Conservation (phyloP, 345 rosid species). For the Chamaenerion angustifolium region DNA sequence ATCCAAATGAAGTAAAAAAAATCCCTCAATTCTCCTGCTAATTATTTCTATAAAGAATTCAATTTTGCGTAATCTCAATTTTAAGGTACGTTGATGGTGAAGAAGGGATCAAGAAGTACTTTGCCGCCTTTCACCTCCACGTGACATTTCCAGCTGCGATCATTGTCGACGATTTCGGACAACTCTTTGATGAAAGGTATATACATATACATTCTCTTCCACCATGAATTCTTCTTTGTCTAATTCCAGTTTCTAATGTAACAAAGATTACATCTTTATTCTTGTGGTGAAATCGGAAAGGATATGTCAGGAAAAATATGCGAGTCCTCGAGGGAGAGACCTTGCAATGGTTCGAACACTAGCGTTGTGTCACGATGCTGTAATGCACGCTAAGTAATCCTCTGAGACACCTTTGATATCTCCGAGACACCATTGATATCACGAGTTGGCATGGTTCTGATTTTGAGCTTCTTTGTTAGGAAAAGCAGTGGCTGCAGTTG, state of each 20-base stretch:
- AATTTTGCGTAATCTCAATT: not conserved
- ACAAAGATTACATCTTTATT: not conserved
- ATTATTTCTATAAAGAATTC: too few relatives aligned
- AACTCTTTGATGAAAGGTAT: slow-evolving; percentile 52
- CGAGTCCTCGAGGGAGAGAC: slow-evolving; percentile 68
- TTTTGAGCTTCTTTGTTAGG: not conserved
- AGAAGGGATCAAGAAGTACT: slow-evolving; percentile 59
- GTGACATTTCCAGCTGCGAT: slow-evolving; percentile 38
- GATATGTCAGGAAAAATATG: slow-evolving; percentile 40
- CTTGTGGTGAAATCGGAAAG: slow-evolving; percentile 11
- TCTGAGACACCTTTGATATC: not conserved
- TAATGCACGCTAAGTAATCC: slow-evolving; percentile 42
- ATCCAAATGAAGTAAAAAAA: slow-evolving; percentile 63
- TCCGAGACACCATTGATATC: too few relatives aligned
- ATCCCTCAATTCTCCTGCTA: not conserved
- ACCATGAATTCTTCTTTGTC: not conserved
- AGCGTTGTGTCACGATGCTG: slow-evolving; percentile 65
- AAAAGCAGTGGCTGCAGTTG: slow-evolving; percentile 30
- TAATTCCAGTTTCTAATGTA: not conserved
- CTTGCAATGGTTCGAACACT: slow-evolving; percentile 64
- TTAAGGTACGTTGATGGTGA: slow-evolving; percentile 65
- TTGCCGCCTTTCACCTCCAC: slow-evolving; percentile 79
- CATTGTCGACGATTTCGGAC: slow-evolving; percentile 68
- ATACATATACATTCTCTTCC: not conserved
- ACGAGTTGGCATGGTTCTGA: not conserved